Base-by-base conservation (phyloP, 768 basidiomycete genomes). In the Termitomyces sp. region DNA sequence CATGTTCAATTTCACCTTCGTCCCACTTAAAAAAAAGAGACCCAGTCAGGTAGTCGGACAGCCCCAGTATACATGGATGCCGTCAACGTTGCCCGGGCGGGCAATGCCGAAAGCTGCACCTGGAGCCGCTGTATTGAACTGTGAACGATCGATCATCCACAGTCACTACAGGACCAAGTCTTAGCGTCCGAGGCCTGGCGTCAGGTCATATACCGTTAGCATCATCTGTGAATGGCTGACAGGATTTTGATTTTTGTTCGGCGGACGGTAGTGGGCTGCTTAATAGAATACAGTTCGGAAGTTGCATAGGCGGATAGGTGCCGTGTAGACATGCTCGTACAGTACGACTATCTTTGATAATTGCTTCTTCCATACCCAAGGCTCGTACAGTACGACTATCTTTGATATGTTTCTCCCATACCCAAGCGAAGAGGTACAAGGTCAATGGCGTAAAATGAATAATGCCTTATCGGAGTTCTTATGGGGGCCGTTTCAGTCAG, bases 31-130 rank as follows among this genome's bases (percentile, higher is more conserved):
- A 46, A 52, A 46, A 52, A 58, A 26, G 38, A 33, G 72, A 35
- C 28, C 28, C 2, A 20, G 5, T 68, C 70, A 2, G 74, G 71
- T 3, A 72, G 63, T 36, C 61, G 63, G 53, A 35, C 52, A 58
- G 10, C 53, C 52, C 53, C 52, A 58, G 52, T 54, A 48, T 56
- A 30, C 43, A 53, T 32, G 6, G 33, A 22, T 50, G 49, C 33
- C 49, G 6, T 35, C 49, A 24, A 35, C 13, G 20, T 32, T n/a
- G 12, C 46, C 46, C 18, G 16, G 44, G 44, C 24, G 44, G 44
- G 44, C 16, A 47, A 22, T 32, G 35, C 42, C 26, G 22, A 43
- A 28, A 38, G 42, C 14, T 32, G 33, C 35, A 47, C 44, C 50
- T 36, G 51, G 44, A 46, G 35, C 57, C 50, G 45, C 53, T 58